Conservation (phyloP, 2,329 filamentous ascomycete genomes). For the Stylonectria norvegica region DNA sequence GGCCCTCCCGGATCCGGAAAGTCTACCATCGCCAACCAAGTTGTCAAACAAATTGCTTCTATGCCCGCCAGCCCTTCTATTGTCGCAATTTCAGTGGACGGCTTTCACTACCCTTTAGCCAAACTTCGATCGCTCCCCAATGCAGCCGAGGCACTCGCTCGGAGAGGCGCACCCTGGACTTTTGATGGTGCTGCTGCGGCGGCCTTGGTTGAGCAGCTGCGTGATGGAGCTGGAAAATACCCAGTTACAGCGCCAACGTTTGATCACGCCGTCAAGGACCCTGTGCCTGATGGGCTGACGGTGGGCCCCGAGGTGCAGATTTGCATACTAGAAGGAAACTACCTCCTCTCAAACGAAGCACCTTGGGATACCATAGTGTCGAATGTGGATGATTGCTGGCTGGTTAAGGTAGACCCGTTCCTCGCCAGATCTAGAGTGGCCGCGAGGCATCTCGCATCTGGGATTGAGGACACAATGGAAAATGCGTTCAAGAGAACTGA, state of each 20-base stretch:
- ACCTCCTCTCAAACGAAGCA: slow-evolving; percentile 28
- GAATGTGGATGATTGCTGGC: slow-evolving; percentile 39
- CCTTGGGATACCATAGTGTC: slow-evolving; percentile 33
- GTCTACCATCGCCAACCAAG: slow-evolving; percentile 17
- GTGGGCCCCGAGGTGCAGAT: slow-evolving; percentile 57
- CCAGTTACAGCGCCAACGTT: slow-evolving; percentile 61
- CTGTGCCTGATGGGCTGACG: slow-evolving; percentile 59
- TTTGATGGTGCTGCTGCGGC: slow-evolving; percentile 28
- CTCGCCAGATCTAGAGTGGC: slow-evolving; percentile 38
- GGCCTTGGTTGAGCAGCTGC: slow-evolving; percentile 18
- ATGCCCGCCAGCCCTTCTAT: slow-evolving; percentile 14
- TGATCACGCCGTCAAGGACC: slow-evolving; percentile 73
- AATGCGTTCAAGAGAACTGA: slow-evolving; percentile 66
- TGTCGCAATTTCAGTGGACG: slow-evolving; percentile 27
- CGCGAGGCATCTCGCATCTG: slow-evolving; percentile 35
- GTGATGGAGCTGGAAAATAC: slow-evolving; percentile 7
- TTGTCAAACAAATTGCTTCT: slow-evolving; percentile 10
- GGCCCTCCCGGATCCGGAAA: slow-evolving; percentile 22
- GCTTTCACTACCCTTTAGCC: slow-evolving; percentile 28
- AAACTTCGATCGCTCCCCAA: slow-evolving; percentile 29
- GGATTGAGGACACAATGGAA: slow-evolving; percentile 52
- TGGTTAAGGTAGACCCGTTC: slow-evolving; percentile 37
- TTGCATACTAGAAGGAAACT: slow-evolving; percentile 71
- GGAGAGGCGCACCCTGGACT: slow-evolving; percentile 33
- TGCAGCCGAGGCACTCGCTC: slow-evolving; percentile 27